Conservation (phyloP, 768 basidiomycete genomes). For the Russula olivacea region DNA sequence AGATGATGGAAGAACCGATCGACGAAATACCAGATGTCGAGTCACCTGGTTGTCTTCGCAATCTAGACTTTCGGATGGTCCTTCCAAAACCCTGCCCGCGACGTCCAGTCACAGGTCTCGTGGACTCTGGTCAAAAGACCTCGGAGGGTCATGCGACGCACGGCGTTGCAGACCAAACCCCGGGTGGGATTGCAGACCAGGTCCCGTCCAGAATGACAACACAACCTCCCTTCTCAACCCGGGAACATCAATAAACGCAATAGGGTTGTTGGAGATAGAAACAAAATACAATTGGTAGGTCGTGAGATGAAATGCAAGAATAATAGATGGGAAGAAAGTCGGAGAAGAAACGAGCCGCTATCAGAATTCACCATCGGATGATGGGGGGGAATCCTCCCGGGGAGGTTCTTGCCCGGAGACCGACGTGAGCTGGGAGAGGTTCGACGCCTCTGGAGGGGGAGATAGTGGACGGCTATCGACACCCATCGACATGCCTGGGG, state of each 20-base stretch:
- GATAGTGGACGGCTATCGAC: conserved; percentile 51
- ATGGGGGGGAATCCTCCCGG: conserved; percentile 53
- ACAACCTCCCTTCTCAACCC: conserved; percentile 22
- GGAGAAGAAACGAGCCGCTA: conserved; percentile 24
- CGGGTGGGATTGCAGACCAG: conserved; percentile 31
- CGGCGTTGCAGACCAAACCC: conserved; percentile 35
- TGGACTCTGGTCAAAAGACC: conserved; percentile 25
- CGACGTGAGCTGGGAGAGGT: conserved; percentile 44
- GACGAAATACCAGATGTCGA: conserved; percentile 28
- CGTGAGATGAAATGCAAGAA: conserved; percentile 25
- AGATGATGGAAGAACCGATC: conserved; percentile 28
- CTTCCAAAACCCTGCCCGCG: conserved; percentile 34
- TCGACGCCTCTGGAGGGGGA: conserved; percentile 54
- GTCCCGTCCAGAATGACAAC: conserved; percentile 23
- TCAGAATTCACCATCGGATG: conserved; percentile 34
- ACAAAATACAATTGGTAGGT: conserved; percentile 29
- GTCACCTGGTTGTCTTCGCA: conserved; percentile 24
- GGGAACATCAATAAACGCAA: conserved; percentile 9
- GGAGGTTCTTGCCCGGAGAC: conserved; percentile 56
- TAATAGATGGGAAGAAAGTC: conserved; percentile 24
- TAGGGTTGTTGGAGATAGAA: conserved; percentile 28
- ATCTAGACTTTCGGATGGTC: conserved; percentile 33
- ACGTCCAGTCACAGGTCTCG: conserved; percentile 37
- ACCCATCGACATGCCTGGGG: conserved; percentile 40
- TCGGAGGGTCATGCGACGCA: conserved; percentile 29